phyloP scores from a whole-genome alignment of 1,284 basidiomycete species.

The Tremellales sp. region DNA sequence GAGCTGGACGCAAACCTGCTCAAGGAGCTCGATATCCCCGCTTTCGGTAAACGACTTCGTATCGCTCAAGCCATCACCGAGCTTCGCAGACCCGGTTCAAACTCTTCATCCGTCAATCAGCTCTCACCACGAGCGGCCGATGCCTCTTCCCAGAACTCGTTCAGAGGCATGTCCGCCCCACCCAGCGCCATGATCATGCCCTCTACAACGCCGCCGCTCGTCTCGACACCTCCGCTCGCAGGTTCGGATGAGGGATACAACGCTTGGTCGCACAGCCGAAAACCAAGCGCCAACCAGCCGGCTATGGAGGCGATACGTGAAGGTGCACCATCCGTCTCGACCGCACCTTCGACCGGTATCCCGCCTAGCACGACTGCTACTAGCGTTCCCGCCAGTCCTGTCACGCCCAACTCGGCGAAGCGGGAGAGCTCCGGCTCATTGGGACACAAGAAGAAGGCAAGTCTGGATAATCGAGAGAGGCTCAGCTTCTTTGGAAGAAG shows the following conservation, averaged over 20 bases:
- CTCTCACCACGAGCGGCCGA: constrained; percentile 39
- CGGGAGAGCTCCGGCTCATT: constrained; percentile 42
- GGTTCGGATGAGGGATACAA: constrained; percentile 11
- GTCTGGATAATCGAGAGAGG: constrained; percentile 47
- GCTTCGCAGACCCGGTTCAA: constrained; percentile 65
- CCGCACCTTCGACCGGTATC: constrained; percentile 6
- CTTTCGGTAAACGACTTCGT: constrained; percentile 90
- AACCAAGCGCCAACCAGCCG: constrained; percentile 29
- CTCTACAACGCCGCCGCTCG: constrained; percentile 16
- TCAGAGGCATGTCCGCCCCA: constrained; percentile 26
- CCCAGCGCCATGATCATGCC: constrained; percentile 13
- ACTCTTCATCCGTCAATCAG: constrained; percentile 33
- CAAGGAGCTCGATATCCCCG: constrained; percentile 92
- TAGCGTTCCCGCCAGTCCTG: constrained; percentile 38
- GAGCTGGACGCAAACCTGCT: constrained; percentile 89
- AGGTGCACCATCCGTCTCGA: constrained; percentile 2
- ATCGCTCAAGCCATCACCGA: constrained; percentile 94
- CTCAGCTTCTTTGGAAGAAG: constrained; percentile 66
- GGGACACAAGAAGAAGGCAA: constrained; percentile 45
- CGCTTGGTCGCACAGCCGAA: constrained; percentile 32
- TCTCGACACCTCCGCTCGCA: constrained; percentile 17
- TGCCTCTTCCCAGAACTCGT: constrained; percentile 6
- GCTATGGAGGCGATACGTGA: constrained; percentile 30
- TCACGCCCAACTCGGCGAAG: constrained; percentile 35
- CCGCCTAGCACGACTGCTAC: constrained; percentile 21